Percentiles rank a stretch among this genome's conserved stretches.
Conservation (phyloP, 2,329 filamentous ascomycete species). For the Fulvia fulva region DNA sequence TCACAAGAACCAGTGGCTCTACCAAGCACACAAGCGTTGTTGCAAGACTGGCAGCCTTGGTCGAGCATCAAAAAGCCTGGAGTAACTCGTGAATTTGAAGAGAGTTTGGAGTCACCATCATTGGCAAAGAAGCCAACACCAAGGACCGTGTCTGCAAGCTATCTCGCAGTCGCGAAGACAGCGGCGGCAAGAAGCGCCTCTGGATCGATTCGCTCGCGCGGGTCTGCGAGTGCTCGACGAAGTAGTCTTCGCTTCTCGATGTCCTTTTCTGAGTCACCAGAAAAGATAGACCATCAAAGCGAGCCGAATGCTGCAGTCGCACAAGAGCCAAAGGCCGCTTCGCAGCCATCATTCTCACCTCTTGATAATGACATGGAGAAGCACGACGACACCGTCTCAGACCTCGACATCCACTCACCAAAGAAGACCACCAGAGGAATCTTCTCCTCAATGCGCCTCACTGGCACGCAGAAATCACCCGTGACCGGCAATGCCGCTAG, state of each 20-base stretch:
- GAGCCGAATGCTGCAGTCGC: not conserved
- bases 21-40: conserved; percentile 44
- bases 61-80: conserved; percentile 40
- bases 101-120: conserved; percentile 15
- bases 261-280: conserved; percentile 16
- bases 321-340: not conserved
- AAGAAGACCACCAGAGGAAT: not conserved
- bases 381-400: not conserved
- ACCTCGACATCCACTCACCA: not conserved
- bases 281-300: not conserved
- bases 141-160: not conserved
- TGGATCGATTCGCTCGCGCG: not conserved
- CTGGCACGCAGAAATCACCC: not conserved
- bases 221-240: conserved; percentile 10
- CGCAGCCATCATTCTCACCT: not conserved
- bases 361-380: not conserved
- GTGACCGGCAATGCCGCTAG: not conserved
- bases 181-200: conserved; percentile 1
- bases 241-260: conserved; percentile 27
- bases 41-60: conserved; percentile 39
- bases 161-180: not conserved
- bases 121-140: conserved; percentile 1
- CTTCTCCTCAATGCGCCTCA: not conserved
- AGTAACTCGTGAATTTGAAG: conserved; percentile 8
- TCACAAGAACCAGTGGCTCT: conserved; percentile 22